Base-by-base conservation (phyloP, 2,329 filamentous ascomycete species). In the Nannizziopsis barbatae region DNA sequence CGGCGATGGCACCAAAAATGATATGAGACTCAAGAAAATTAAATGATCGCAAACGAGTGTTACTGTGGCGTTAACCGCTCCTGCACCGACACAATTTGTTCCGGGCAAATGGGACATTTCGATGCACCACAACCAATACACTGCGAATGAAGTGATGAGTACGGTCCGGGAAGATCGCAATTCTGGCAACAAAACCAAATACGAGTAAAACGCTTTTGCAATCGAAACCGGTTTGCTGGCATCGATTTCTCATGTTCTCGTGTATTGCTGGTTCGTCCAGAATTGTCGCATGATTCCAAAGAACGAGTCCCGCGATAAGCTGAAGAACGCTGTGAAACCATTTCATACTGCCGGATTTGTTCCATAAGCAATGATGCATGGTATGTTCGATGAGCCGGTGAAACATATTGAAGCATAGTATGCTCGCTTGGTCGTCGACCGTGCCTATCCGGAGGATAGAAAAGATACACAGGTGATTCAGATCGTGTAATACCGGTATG, bases 341-440 rank as follows among this genome's bases (percentile, higher is more conserved):
- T 31, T 27, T 49, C 36, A 20, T 41, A 50, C 32, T 45, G 35
- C 35, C 27, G 17, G n/a, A 42, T 15, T 27, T 51, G 49, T 10
- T 46, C 33, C 12, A 30, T 10, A 14, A 38, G 45, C 30, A 51
- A 42, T 31, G 30, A n/a, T 46, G 52, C 46, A 12, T 51, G 41
- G 9, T 33, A 36, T 10, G 20, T 38, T 27, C 50, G 40, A 30
- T 54, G 39, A 11, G 15, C 22, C 9, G 46, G 52, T 20, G 49
- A 53, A 15, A 44, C 44, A 48, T 55, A 55, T 37, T 57, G 55
- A 11, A 55, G 42, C 2, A 46, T 43, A 10, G 53, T 48, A 36
- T 52, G 49, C 38, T 50, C 42, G 32, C 45, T 54, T 7, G 55
- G 48, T 15, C 47, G 41, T n/a, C 39, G 17, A 15, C 52, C 49